A percentile compares a stretch with the other conserved stretches of the same genome.
Conservation (phyloP, 2,329 filamentous ascomycete species). For the Ophiosphaerella narmari region DNA sequence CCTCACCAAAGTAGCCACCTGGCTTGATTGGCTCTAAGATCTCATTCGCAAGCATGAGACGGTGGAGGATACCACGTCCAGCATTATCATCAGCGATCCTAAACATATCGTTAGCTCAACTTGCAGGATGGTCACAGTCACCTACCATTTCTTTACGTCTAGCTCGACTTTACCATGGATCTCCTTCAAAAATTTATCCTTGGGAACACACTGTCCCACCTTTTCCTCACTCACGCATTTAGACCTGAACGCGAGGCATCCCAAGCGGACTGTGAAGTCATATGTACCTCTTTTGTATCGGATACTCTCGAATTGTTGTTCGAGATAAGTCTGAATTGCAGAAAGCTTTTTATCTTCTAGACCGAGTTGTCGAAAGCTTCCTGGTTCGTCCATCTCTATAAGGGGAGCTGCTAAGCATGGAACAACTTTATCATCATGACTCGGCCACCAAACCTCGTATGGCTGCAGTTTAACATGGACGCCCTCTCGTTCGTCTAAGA, state of each 20-base stretch:
- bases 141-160: conserved; percentile 31
- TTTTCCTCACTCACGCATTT: conserved; percentile 10
- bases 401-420: conserved; percentile 22
- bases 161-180: conserved; percentile 16
- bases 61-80: conserved; percentile 27
- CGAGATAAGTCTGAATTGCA: conserved; percentile 23
- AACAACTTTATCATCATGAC: conserved; percentile 16
- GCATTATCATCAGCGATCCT: conserved; percentile 25
- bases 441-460: conserved; percentile 35
- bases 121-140: not conserved
- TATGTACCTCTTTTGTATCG: conserved; percentile 30
- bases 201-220: conserved; percentile 17
- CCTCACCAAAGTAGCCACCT: conserved; percentile 21
- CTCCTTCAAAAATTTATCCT: conserved; percentile 17
- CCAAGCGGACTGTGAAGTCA: conserved; percentile 34
- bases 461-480: conserved; percentile 20
- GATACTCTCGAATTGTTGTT: conserved; percentile 24
- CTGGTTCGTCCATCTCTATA: conserved; percentile 23
- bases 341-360: conserved; percentile 15
- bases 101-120: not conserved
- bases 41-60: conserved; percentile 19
- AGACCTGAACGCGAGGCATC: conserved; percentile 28
- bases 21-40: conserved; percentile 31
- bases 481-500: conserved; percentile 35
- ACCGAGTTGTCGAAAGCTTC: conserved; percentile 24